Conservation (phyloP, 176 grass and related monocot species). For the Carex myosuroides region DNA sequence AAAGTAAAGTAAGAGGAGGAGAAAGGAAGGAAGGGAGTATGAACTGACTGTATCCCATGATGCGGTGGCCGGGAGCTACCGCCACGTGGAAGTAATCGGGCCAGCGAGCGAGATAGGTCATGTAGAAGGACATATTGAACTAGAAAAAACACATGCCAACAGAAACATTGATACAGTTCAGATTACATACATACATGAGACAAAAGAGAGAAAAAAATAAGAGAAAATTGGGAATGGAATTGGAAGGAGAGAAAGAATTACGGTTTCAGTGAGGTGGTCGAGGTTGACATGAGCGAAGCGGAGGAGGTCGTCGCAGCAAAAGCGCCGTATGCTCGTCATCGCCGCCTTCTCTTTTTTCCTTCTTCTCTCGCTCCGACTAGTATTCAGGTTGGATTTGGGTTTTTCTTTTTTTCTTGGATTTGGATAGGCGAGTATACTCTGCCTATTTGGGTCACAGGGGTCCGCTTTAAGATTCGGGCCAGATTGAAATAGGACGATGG, state of each 20-base stretch:
- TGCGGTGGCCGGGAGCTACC: conserved; percentile 48
- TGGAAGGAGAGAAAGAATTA: conserved; percentile 5
- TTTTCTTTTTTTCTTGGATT: neutral
- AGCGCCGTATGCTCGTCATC: conserved; percentile 95
- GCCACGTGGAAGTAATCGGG: conserved; percentile 93
- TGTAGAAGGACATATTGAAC: conserved; percentile 99
- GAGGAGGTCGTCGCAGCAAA: conserved; percentile 96
- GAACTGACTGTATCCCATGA: conserved; percentile 95
- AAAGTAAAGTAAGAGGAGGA: no score
- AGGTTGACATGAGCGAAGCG: conserved; percentile 77
- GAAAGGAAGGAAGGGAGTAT: neutral
- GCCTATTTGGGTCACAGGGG: no score
- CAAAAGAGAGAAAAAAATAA: neutral
- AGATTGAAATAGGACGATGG: no score
- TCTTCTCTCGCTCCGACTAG: neutral
- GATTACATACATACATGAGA: no score
- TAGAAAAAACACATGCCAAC: conserved; percentile 13
- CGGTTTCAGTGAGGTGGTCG: conserved; percentile 95
- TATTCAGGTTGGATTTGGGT: neutral
- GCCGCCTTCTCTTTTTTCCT: neutral
- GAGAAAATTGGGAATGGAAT: neutral
- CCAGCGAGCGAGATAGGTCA: conserved; percentile 98
- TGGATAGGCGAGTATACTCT: no score
- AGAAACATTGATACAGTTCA: neutral
- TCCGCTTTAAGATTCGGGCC: no score